Percentiles rank a stretch among this genome's conserved stretches.
phyloP scores from a whole-genome alignment of 2,329 filamentous ascomycete genomes.

The Fusarium newnesense region DNA sequence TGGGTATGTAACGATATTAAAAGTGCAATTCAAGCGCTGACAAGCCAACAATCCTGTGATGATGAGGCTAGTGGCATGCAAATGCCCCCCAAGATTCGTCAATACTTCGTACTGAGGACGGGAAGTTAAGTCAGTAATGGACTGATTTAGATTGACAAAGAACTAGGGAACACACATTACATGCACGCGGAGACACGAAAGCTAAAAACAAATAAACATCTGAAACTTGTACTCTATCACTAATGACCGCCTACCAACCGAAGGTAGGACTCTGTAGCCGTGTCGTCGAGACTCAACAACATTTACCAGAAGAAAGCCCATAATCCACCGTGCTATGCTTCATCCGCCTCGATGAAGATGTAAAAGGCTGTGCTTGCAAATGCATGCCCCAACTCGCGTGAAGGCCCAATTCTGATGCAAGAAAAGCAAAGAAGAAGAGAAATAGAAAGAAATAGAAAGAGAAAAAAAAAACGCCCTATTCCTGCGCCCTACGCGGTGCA shows the following conservation, averaged over 20 bases:
- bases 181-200: background rate
- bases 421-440: background rate
- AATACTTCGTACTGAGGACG: background rate
- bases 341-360: background rate
- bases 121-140: background rate
- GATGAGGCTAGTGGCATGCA: background rate
- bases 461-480: constrained; percentile 10
- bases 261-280: background rate
- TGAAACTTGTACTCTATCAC: constrained; percentile 19
- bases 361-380: background rate
- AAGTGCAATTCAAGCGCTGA: background rate
- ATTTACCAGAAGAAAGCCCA: background rate
- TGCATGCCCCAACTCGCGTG: background rate
- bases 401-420: background rate
- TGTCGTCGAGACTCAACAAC: background rate
- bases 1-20: background rate
- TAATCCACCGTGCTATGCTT: background rate
- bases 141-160: background rate
- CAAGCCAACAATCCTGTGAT: background rate
- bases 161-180: background rate
- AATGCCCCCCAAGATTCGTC: background rate
- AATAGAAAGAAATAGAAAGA: background rate
- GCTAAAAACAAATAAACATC: background rate
- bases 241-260: background rate
- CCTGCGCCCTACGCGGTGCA: background rate